Percentiles rank a stretch among this genome's conserved stretches.
These are phyloP conservation scores for Xylaria sp. DNA, from an alignment of 2,329 filamentous ascomycete genomes.

Conservation along the genomic window DNA sequence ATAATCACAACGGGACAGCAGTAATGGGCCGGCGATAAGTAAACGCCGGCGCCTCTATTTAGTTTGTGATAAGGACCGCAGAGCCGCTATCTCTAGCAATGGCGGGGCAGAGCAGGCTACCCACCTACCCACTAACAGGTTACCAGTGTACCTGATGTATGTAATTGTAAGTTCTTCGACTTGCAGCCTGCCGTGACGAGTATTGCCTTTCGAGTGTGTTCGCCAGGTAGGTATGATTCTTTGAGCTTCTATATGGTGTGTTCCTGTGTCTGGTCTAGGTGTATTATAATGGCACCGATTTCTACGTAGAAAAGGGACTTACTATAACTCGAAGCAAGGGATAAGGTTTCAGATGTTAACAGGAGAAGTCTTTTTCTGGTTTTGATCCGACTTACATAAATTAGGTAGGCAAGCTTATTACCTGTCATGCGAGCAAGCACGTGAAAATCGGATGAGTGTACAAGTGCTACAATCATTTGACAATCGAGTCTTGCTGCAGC, in stretches of 20 bases:
- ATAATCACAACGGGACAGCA: background rate
- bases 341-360: background rate
- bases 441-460: background rate
- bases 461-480: background rate
- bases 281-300: background rate
- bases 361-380: background rate
- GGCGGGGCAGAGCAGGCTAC: constrained; percentile 4
- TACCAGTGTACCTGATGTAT: too few species aligned
- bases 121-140: background rate
- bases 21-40: constrained; percentile 42
- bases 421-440: background rate
- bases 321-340: too few species aligned
- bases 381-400: background rate
- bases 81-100: constrained; percentile 25
- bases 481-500: background rate
- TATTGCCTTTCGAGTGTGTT: too few species aligned
- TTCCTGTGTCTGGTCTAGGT: background rate
- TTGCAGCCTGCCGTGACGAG: too few species aligned
- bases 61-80: constrained; percentile 32
- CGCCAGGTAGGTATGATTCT: too few species aligned
- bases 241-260: background rate
- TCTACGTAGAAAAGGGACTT: background rate
- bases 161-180: too few species aligned
- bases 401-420: background rate
- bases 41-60: constrained; percentile 37